phyloP scores from a whole-genome alignment of 331 rosid species.

The Rhamnella rubrinervis region DNA sequence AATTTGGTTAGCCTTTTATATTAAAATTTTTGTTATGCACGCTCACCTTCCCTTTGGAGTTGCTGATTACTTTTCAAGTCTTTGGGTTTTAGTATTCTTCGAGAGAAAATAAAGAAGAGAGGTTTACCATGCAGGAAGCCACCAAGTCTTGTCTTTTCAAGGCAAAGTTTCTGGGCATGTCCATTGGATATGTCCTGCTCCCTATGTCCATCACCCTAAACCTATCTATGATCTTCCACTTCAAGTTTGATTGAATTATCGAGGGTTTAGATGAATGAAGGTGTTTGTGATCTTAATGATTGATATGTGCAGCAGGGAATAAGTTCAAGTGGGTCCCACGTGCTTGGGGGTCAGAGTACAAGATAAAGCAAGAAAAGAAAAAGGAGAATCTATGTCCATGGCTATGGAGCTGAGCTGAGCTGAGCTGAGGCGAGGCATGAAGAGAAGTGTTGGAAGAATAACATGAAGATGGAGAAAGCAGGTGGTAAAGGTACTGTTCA shows the following conservation, averaged over 20 bases:
- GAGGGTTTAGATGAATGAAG: conserved; percentile 2
- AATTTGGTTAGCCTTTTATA: conserved; percentile 2
- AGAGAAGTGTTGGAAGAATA: neutral
- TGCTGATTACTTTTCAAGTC: conserved; percentile 8
- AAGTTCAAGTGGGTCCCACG: conserved; percentile 21
- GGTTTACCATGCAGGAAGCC: conserved; percentile 22
- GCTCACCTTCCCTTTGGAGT: conserved; percentile 38
- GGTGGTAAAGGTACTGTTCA: conserved; percentile 8
- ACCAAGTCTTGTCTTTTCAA: conserved; percentile 25
- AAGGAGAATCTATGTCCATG: conserved; percentile 1
- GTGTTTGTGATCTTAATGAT: neutral
- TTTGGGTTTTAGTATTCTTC: conserved; percentile 32
- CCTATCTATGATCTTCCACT: conserved; percentile 22
- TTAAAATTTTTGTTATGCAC: conserved; percentile 28
- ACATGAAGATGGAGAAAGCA: conserved; percentile 1
- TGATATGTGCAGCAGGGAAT: neutral
- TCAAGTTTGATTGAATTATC: neutral
- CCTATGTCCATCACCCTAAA: conserved; percentile 9
- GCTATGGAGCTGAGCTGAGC: neutral
- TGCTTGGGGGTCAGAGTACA: conserved; percentile 29
- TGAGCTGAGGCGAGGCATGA: too few species aligned
- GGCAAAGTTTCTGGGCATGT: conserved; percentile 12
- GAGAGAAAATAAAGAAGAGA: conserved; percentile 15
- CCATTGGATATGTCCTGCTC: neutral
- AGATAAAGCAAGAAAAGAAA: conserved; percentile 16